Evolutionary conservation across 2,329 filamentous ascomycete genomes (phyloP).

Genomic region (Diaporthe australafricana): DNA sequence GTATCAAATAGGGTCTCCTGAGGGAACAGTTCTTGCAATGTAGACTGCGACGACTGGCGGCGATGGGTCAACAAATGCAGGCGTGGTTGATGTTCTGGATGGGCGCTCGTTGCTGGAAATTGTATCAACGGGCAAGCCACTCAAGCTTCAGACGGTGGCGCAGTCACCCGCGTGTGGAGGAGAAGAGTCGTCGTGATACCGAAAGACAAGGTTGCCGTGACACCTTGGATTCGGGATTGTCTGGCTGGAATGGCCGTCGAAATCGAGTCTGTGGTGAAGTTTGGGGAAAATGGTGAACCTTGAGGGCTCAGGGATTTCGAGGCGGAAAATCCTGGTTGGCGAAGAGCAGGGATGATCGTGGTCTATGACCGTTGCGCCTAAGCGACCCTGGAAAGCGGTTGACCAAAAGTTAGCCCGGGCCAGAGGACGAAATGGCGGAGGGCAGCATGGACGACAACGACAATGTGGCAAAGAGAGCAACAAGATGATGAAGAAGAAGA

Average conservation of each 20-base stretch:
- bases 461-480: neutral
- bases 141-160: constrained; percentile 13
- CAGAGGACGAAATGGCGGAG: constrained; percentile 4
- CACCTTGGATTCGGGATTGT: constrained; percentile 13
- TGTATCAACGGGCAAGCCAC: constrained; percentile 21
- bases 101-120: neutral
- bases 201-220: constrained; percentile 12
- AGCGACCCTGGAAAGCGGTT: constrained; percentile 29
- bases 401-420: constrained; percentile 11
- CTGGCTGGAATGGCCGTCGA: constrained; percentile 27
- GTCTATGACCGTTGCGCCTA: constrained; percentile 35
- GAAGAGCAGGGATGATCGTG: constrained; percentile 37
- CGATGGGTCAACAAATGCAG: neutral
- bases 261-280: constrained; percentile 1
- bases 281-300: constrained; percentile 24
- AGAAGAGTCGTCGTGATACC: constrained; percentile 27
- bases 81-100: neutral
- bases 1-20: neutral
- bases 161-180: constrained; percentile 4
- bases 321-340: constrained; percentile 24
- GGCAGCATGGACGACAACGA: constrained; percentile 8
- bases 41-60: neutral
- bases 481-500: neutral
- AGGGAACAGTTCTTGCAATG: neutral
- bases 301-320: constrained; percentile 26